Conservation (phyloP, 116 monocot genomes). For the Cymodocea nodosa region DNA sequence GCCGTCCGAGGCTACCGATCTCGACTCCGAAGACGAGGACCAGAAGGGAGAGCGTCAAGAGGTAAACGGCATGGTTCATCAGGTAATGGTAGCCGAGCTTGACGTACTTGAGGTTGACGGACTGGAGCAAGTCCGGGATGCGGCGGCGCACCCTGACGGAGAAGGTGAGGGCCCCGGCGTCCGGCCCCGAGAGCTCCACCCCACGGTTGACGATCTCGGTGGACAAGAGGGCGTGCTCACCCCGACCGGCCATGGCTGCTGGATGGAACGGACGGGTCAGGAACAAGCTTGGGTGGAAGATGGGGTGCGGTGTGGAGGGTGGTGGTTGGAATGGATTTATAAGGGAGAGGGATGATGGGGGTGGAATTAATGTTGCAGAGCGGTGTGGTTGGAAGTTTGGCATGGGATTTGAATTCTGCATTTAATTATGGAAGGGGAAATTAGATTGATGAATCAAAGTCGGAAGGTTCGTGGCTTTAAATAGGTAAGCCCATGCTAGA, state of each 20-base stretch:
- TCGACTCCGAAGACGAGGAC: constrained; percentile 80
- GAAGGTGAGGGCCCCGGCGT: constrained; percentile 28
- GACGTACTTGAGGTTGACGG: constrained; percentile 94
- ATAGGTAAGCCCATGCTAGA: too few relatives aligned
- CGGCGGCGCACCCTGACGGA: constrained; percentile 70
- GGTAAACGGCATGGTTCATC: constrained; percentile 66
- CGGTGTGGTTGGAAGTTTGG: constrained; percentile 11
- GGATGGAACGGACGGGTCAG: too few relatives aligned
- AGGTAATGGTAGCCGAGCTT: constrained; percentile 89
- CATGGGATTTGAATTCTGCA: not conserved
- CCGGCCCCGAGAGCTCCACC: constrained; percentile 3
- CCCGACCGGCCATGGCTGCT: constrained; percentile 2
- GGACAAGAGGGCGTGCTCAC: constrained; percentile 13
- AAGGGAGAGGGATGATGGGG: not conserved
- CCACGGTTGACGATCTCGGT: constrained; percentile 16
- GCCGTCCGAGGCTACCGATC: constrained; percentile 61
- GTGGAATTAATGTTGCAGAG: constrained; percentile 2
- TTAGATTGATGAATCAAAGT: not conserved
- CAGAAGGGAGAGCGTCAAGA: constrained; percentile 49
- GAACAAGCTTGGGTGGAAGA: not conserved
- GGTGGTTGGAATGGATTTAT: not conserved
- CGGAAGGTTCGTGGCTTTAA: too few relatives aligned
- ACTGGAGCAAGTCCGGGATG: constrained; percentile 77
- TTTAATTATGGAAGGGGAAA: constrained; percentile 2
- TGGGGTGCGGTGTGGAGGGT: not conserved